Evolutionary conservation across 805 yeast species (phyloP).

Genomic region (Suhomyces prunicola): DNA sequence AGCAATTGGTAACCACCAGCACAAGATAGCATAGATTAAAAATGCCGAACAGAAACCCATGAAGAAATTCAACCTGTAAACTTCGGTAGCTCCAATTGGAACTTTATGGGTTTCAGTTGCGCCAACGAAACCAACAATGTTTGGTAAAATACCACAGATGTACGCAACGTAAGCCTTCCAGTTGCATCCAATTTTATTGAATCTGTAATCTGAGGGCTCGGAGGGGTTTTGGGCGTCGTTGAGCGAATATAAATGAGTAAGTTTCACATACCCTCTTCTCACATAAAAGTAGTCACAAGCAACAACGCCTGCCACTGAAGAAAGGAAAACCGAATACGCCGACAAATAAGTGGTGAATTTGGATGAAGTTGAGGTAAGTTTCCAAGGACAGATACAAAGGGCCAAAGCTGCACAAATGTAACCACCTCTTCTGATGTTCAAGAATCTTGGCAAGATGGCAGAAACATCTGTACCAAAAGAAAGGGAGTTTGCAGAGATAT

Average conservation of each 20-base stretch:
- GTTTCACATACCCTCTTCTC: constrained; percentile 65
- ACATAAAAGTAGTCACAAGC: constrained; percentile 65
- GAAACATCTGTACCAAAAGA: constrained; percentile 74
- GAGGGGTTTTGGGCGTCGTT: constrained; percentile 31
- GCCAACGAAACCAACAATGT: constrained; percentile 84
- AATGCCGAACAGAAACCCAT: constrained; percentile 67
- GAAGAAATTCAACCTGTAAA: constrained; percentile 73
- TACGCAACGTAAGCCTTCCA: constrained; percentile 86
- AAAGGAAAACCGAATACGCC: constrained; percentile 79
- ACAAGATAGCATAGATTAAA: constrained; percentile 50
- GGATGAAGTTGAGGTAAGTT: constrained; percentile 63
- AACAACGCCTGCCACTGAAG: constrained; percentile 78
- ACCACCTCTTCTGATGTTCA: constrained; percentile 78
- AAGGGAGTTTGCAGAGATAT: constrained; percentile 67
- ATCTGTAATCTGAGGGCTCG: constrained; percentile 49
- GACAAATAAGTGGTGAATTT: constrained; percentile 76
- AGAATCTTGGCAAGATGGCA: constrained; percentile 58
- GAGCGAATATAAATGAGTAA: constrained; percentile 62
- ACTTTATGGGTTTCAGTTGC: constrained; percentile 68
- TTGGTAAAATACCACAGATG: constrained; percentile 75
- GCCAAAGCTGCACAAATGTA: constrained; percentile 72
- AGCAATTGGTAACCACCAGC: constrained; percentile 50
- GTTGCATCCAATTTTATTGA: constrained; percentile 61
- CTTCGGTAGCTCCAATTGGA: constrained; percentile 72
- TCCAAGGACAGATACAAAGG: constrained; percentile 79